These are phyloP conservation scores for Fusarium nanum DNA, from an alignment of 2,329 filamentous ascomycete species.

Conservation along the genomic window DNA sequence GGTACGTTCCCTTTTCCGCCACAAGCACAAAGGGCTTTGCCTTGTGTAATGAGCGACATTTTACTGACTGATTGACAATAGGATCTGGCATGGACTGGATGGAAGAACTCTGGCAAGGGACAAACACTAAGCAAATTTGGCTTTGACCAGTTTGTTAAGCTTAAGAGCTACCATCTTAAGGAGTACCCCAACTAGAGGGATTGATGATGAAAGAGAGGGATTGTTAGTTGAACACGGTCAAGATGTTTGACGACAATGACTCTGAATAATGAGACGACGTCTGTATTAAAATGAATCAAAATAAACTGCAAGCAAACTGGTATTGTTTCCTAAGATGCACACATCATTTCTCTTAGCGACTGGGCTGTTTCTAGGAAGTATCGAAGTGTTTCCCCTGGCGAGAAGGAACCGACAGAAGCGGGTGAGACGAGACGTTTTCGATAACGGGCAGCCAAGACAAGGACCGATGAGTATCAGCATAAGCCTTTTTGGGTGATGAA, in stretches of 20 bases:
- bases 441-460: slow-evolving; percentile 22
- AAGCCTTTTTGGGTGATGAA: slow-evolving; percentile 2
- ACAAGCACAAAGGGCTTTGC: slow-evolving; percentile 18
- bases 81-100: slow-evolving; percentile 96
- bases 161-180: slow-evolving; percentile 96
- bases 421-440: slow-evolving; percentile 37
- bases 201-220: background rate
- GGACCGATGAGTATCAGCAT: background rate
- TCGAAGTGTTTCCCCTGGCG: slow-evolving; percentile 15
- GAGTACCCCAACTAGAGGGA: slow-evolving; percentile 71
- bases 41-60: slow-evolving; percentile 8
- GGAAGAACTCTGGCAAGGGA: slow-evolving; percentile 96
- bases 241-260: slow-evolving; percentile 26
- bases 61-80: slow-evolving; percentile 52
- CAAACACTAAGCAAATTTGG: slow-evolving; percentile 90
- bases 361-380: slow-evolving; percentile 30
- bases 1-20: slow-evolving; percentile 64
- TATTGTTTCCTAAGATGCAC: slow-evolving; percentile 1
- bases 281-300: slow-evolving; percentile 21
- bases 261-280: slow-evolving; percentile 27
- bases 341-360: slow-evolving; percentile 35
- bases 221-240: slow-evolving; percentile 7
- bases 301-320: slow-evolving; percentile 18
- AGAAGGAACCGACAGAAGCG: slow-evolving; percentile 4
- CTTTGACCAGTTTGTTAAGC: slow-evolving; percentile 94